Conservation (phyloP, 208 protist species). For the Leishmania arabica region DNA sequence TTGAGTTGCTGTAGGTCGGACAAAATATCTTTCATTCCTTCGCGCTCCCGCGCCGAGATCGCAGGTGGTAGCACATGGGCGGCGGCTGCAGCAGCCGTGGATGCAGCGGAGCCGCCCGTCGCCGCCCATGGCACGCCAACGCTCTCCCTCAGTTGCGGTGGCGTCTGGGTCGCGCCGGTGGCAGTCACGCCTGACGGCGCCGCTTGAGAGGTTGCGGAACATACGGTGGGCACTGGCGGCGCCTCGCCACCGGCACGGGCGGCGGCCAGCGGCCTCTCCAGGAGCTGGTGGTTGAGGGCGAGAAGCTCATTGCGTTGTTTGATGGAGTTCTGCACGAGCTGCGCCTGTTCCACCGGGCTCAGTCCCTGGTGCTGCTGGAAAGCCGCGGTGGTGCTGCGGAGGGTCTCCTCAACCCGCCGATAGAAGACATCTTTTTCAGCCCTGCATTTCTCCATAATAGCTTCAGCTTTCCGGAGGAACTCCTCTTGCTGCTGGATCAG, state of each 20-base stretch:
- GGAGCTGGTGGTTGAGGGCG: slow-evolving; percentile 63
- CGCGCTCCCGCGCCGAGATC: background rate
- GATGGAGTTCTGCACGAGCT: slow-evolving; percentile 63
- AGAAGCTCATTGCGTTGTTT: slow-evolving; percentile 76
- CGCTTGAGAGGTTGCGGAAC: background rate
- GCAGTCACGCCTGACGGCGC: background rate
- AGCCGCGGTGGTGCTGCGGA: slow-evolving; percentile 20
- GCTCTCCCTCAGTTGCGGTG: background rate
- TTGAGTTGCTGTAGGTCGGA: slow-evolving; percentile 67
- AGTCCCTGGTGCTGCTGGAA: slow-evolving; percentile 38
- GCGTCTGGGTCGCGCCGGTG: background rate
- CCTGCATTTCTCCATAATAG: slow-evolving; percentile 42
- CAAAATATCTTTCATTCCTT: slow-evolving; percentile 53
- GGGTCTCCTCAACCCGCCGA: slow-evolving; percentile 39
- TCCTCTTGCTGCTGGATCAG: slow-evolving; percentile 46
- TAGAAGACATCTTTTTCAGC: slow-evolving; percentile 58
- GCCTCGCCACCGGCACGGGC: slow-evolving; percentile 28
- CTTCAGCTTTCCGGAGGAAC: slow-evolving; percentile 50
- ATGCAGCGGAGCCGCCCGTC: background rate
- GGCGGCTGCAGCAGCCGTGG: background rate
- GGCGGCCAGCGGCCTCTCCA: slow-evolving; percentile 62
- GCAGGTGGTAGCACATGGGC: background rate
- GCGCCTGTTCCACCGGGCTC: slow-evolving; percentile 57
- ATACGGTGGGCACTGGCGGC: background rate
- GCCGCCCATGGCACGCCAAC: slow-evolving; percentile 16